A percentile compares a stretch with the other conserved stretches of the same genome.
Conservation (phyloP, 148 eudicot species). For the Camellia lanceoleosa region DNA sequence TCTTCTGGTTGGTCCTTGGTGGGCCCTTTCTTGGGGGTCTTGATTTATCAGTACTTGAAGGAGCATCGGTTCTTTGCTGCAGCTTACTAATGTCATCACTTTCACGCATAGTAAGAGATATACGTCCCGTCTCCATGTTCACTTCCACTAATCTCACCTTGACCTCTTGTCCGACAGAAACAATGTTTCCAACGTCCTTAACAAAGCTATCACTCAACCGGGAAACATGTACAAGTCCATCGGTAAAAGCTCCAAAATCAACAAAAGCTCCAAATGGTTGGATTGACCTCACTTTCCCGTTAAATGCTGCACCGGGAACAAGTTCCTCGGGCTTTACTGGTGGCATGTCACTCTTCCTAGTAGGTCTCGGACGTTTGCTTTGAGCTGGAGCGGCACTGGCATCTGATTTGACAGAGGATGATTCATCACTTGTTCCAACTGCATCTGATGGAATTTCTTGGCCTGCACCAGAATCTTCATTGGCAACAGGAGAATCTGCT, state of each 20-base stretch:
- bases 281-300: slow-evolving; percentile 82
- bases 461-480: slow-evolving; percentile 36
- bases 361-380: slow-evolving; percentile 51
- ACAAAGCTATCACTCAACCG: slow-evolving; percentile 70
- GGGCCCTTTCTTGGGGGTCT: slow-evolving; percentile 49
- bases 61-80: slow-evolving; percentile 42
- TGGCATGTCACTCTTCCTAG: slow-evolving; percentile 89
- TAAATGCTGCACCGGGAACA: slow-evolving; percentile 77
- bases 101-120: slow-evolving; percentile 89
- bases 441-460: slow-evolving; percentile 28
- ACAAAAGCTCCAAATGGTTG: slow-evolving; percentile 97
- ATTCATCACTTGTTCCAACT: slow-evolving; percentile 37
- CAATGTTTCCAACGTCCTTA: slow-evolving; percentile 72
- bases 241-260: slow-evolving; percentile 95
- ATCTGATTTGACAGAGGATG: slow-evolving; percentile 40
- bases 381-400: slow-evolving; percentile 31
- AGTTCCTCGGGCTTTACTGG: slow-evolving; percentile 87
- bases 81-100: slow-evolving; percentile 41
- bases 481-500: slow-evolving; percentile 36
- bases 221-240: slow-evolving; percentile 94
- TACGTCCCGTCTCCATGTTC: slow-evolving; percentile 66
- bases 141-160: slow-evolving; percentile 79
- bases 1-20: slow-evolving; percentile 37
- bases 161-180: slow-evolving; percentile 90
- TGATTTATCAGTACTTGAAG: slow-evolving; percentile 34